These are phyloP conservation scores for Rhizophora mangle DNA, from an alignment of 345 rosid genomes.

Conservation along the genomic window DNA sequence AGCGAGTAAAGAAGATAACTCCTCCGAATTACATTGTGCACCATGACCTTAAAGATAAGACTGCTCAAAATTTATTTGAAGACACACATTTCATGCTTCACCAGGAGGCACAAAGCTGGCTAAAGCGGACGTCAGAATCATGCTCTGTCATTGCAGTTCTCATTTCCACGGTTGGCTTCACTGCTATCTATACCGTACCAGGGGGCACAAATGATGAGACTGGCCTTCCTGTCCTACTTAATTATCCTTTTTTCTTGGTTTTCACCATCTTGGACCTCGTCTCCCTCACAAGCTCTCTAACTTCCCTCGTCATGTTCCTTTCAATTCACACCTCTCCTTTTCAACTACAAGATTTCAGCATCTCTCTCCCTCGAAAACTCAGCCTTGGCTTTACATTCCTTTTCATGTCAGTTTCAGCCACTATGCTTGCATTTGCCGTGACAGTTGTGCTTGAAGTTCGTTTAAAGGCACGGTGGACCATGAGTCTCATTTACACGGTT, in stretches of 20 bases:
- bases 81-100: not conserved
- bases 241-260: constrained; percentile 14
- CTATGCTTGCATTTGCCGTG: constrained; percentile 24
- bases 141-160: constrained; percentile 8
- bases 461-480: constrained; percentile 10
- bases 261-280: constrained; percentile 23
- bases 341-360: constrained; percentile 8
- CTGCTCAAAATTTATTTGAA: constrained; percentile 12
- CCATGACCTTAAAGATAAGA: not conserved
- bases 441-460: constrained; percentile 29
- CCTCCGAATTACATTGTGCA: constrained; percentile 13
- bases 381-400: constrained; percentile 24
- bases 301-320: constrained; percentile 34
- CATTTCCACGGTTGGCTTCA: constrained; percentile 8
- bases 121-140: not conserved
- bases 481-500: constrained; percentile 13
- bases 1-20: constrained; percentile 5
- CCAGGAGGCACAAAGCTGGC: constrained; percentile 1
- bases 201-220: constrained; percentile 17
- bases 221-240: constrained; percentile 18
- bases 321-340: constrained; percentile 24
- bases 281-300: constrained; percentile 20
- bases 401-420: constrained; percentile 19
- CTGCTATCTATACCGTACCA: constrained; percentile 14
- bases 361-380: constrained; percentile 16